Evolutionary conservation across 2,329 filamentous ascomycete species (phyloP).

Genomic region (Neonectria sp.): DNA sequence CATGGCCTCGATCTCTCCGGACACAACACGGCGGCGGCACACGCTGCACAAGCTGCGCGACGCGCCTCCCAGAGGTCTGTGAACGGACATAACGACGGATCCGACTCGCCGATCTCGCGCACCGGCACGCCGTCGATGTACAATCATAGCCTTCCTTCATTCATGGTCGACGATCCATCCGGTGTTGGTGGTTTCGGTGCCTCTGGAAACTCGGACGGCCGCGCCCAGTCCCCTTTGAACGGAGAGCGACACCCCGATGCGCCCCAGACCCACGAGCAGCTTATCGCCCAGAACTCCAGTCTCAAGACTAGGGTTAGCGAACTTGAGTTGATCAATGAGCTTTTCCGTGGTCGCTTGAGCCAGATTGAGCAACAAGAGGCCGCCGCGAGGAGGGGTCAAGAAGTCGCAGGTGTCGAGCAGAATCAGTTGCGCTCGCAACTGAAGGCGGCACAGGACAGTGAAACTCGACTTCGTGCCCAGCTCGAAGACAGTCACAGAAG

Average conservation of each 20-base stretch:
- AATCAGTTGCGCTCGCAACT: slow-evolving; percentile 71
- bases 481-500: slow-evolving; percentile 84
- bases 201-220: slow-evolving; percentile 64
- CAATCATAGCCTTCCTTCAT: slow-evolving; percentile 82
- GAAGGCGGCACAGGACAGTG: slow-evolving; percentile 58
- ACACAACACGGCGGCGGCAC: slow-evolving; percentile 70
- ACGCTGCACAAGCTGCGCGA: slow-evolving; percentile 65
- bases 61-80: slow-evolving; percentile 80
- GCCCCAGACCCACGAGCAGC: slow-evolving; percentile 84
- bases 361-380: slow-evolving; percentile 85
- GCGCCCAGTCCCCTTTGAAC: slow-evolving; percentile 63
- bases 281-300: slow-evolving; percentile 84
- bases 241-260: slow-evolving; percentile 77
- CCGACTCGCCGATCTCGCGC: slow-evolving; percentile 84
- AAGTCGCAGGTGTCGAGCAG: slow-evolving; percentile 70
- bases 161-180: slow-evolving; percentile 81
- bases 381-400: slow-evolving; percentile 73
- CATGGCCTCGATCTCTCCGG: slow-evolving; percentile 72
- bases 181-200: slow-evolving; percentile 63
- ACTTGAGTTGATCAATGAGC: slow-evolving; percentile 92
- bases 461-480: slow-evolving; percentile 69
- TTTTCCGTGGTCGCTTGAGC: slow-evolving; percentile 82
- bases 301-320: slow-evolving; percentile 97
- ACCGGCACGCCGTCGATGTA: slow-evolving; percentile 84
- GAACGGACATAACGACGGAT: slow-evolving; percentile 81